phyloP scores from a whole-genome alignment of 257 asterid species.

The Nicotiana obtusifolia region DNA sequence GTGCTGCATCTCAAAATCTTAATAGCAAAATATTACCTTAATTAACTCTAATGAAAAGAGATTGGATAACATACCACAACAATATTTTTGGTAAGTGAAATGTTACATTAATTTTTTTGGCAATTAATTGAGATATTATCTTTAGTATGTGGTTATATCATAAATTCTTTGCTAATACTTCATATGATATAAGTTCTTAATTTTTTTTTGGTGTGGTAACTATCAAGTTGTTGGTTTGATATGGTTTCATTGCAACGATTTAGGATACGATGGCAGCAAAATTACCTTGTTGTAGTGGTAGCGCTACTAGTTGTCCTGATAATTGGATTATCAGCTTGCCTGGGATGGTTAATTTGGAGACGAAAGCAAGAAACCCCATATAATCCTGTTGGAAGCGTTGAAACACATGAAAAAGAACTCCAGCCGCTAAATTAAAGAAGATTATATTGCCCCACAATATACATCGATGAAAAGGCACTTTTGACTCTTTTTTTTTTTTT shows the following conservation, averaged over 20 bases:
- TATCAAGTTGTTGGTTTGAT: background rate
- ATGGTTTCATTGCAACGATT: slow-evolving; percentile 10
- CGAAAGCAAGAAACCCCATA: slow-evolving; percentile 36
- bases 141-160: no score
- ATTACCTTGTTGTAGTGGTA: slow-evolving; percentile 30
- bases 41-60: no score
- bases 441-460: background rate
- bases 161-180: no score
- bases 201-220: no score
- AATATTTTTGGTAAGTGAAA: no score
- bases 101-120: no score
- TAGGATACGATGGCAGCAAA: slow-evolving; percentile 61
- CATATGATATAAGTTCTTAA: no score
- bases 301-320: slow-evolving; percentile 26
- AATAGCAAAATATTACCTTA: no score
- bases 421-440: slow-evolving; percentile 46
- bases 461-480: background rate
- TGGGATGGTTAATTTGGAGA: slow-evolving; percentile 61
- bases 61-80: no score
- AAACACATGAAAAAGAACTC: slow-evolving; percentile 69
- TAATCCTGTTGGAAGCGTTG: slow-evolving; percentile 67
- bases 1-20: no score
- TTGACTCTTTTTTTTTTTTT: background rate
- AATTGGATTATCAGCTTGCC: slow-evolving; percentile 45
- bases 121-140: no score